Percentiles rank a stretch among this genome's conserved stretches.
Evolutionary conservation across 352 stramenopile genomes (phyloP).

Genomic region (Phytopythium boreale): DNA sequence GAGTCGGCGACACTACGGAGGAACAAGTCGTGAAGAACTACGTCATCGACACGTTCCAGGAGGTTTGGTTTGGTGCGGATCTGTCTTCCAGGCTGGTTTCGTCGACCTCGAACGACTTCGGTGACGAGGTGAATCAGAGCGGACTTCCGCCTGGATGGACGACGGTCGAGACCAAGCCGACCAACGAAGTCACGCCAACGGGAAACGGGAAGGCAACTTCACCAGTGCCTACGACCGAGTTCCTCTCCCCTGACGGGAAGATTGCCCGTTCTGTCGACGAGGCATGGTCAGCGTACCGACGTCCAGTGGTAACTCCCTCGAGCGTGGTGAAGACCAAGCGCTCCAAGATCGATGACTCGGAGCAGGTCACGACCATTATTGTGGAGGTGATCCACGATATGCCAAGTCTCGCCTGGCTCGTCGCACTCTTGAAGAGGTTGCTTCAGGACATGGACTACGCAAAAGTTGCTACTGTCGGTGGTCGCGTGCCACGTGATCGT

Average conservation of each 20-base stretch:
- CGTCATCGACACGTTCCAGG: conserved; percentile 84
- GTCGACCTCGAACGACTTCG: conserved; percentile 3
- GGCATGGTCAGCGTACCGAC: conserved; percentile 59
- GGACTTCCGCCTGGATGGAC: conserved; percentile 57
- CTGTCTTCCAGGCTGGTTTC: conserved; percentile 44
- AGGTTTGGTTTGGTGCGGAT: conserved; percentile 80
- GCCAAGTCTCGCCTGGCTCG: conserved; percentile 69
- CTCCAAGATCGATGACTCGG: conserved; percentile 60
- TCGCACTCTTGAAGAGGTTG: conserved; percentile 60
- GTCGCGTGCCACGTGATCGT: conserved; percentile 35
- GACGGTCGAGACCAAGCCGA: conserved; percentile 10
- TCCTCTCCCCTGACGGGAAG: conserved; percentile 58
- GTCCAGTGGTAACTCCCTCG: conserved; percentile 46
- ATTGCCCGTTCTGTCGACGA: conserved; percentile 46
- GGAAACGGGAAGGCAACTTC: background rate
- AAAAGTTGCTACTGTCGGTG: conserved; percentile 11
- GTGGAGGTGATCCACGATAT: conserved; percentile 78
- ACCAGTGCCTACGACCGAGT: conserved; percentile 16
- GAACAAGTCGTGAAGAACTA: conserved; percentile 81
- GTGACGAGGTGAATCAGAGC: conserved; percentile 45
- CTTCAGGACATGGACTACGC: conserved; percentile 27
- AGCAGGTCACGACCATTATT: conserved; percentile 60
- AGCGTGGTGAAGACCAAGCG: conserved; percentile 63
- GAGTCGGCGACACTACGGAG: conserved; percentile 66
- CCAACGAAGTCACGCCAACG: background rate